Evolutionary conservation across 177 flowering plant genomes (phyloP), one percentile per base, ranked within the genome.

Genomic region (Vitis hybrid): DNA sequence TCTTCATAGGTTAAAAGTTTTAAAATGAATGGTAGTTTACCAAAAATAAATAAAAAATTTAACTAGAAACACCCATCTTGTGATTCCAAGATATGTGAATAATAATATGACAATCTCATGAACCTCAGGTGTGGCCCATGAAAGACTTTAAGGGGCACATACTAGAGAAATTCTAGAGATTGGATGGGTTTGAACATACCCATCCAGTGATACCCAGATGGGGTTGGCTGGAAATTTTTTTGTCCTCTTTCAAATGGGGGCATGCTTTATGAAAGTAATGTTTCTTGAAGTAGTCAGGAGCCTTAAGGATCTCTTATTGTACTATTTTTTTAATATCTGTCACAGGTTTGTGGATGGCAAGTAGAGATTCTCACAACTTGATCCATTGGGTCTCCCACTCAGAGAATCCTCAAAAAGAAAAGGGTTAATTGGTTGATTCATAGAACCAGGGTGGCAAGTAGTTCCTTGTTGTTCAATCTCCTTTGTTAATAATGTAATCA

Each of bases 361-460:
- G 7, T 5, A 12, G n/a, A 21, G 10, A 7, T 57, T 57, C 60
- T 18, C 60, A 57, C 26, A 18, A 57, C 15, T 14, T 54, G 26
- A 18, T 57, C 0, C 26, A 7, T 57, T 57, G 30, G 60, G 26
- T 11, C 14, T 17, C 21, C 21, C 19, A 19, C 51, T 48, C 11
- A 7, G 32, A 18, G 19, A 21, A 63, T 62, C 51, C 30, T 15
- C 45, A 34, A 45, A 45, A n/a, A 45, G 9, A 63, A 13, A 6
- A 45, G 45, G 45, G 45, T 39, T 39, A 39, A 5, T 6, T 3
- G 30, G 1, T 48, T 64, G 66, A 18, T 64, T 18, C 54, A 64
- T 21, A 64, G 51, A 64, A 64, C 66, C 55, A 18, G 55, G 55
- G 66, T 26, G 30, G 21, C 66, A 64, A 64, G 6, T 11, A 19